Evolutionary conservation across 768 basidiomycete genomes (phyloP), one percentile per base, ranked within the genome.

Genomic region (Lentinula sp.): DNA sequence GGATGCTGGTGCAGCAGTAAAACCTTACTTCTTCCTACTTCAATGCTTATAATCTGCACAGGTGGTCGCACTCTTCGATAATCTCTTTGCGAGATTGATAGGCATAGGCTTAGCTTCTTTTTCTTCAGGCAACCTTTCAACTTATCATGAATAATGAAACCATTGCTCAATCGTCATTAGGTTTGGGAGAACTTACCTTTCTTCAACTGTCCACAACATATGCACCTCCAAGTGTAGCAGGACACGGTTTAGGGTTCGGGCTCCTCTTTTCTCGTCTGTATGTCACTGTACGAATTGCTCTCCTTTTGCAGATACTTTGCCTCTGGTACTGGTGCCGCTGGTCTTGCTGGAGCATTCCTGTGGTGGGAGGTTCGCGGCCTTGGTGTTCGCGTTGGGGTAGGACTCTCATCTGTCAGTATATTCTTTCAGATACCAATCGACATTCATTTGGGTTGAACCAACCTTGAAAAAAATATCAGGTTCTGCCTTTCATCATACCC

Each of bases 341-440:
- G 96, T 0, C 83, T 99, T 1, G 89, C 88, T 0, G 96, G 96
- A 6, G 94, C 96, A 0, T 89, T 90, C 42, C 68, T 97, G 12
- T 98, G 97, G 97, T 98, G 96, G 96, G 80, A 93, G 64, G 76
- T 98, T 4, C 80, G 97, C 18, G 83, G 85, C 1, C 73, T 96
- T 0, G 96, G 97, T 20, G 93, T 99, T 5, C 82, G 85, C 48
- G 67, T 77, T 10, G 97, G 95, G 1, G 85, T 98, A 23, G 91
- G 92, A 2, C 67, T 96, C 20, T 93, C 91, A 9, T 83, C 91
- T 13, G 93, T 93, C 69, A 41, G 89, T 70, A 61, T 33, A 37
- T 53, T 45, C n/a, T 48, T 18, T 28, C 28, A 9, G 36, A 16
- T 9, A 7, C 4, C 33, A 13, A 39, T 9, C 13, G 37, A 18